Base-by-base conservation (phyloP, 1,139 yeast genomes). In the Hyphopichia buzzinii region DNA sequence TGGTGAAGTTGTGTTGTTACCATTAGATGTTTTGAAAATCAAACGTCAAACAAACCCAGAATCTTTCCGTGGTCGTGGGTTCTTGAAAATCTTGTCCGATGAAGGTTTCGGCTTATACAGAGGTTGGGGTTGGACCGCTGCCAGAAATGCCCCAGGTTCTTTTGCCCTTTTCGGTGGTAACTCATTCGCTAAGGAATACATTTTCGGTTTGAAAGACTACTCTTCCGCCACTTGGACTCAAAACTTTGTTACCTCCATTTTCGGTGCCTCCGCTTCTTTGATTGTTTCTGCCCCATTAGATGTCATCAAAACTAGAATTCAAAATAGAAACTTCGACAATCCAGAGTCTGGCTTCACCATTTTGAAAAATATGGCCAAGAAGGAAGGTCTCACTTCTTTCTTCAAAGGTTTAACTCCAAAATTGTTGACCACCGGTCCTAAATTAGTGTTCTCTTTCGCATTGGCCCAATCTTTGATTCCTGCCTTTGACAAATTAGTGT, bases 81-180 rank as follows among this genome's bases (percentile, higher is more conserved):
- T 92, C 68, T 43, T 89, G 46, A 84, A 79, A 65, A 88, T 92
- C 53, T 59, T 92, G 46, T 59, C 74, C 37, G 98, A 92, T 57
- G 98, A 94, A 69, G 98, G 98, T 16, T 76, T 88, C 44, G 89
- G 92, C 26, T 74, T 92, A 54, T 92, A 92, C 72, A 79, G 97
- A 62, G 99, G 99, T 49, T 90, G 97, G 96, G 97, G 97, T 40
- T 92, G 99, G 99, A 92, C 99, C 43, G 96, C 95, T 51, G 99
- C 99, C 34, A 83, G 99, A 77, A 92, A 92, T 60, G 97, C 97
- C 3, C 99, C 99, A 27, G 99, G 99, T 40, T 88, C 97, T 3
- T 92, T 92, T 58, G 96, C 97, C 11, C 74, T 92, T 47, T 92
- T 92, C 52, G 99, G 99, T 50, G 99, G 97, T 68, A 89, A 92